phyloP scores from a whole-genome alignment of 192 early-diverging fungal genomes.

The Coemansia sp. region DNA sequence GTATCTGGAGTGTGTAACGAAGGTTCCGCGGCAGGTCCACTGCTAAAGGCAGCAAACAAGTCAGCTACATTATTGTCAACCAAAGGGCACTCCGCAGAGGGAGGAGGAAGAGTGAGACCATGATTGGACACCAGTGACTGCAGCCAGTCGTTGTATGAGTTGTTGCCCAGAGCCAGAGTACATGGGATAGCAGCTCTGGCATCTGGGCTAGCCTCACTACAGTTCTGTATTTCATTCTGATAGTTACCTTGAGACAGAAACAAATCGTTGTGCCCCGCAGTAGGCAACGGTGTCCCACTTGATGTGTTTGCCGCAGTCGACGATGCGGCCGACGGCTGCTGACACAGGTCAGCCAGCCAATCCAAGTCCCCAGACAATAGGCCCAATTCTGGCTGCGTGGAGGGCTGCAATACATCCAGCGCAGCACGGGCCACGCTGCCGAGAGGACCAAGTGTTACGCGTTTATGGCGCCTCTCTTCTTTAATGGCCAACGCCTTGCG shows the following conservation, averaged over 20 bases:
- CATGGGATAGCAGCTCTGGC: constrained; percentile 12
- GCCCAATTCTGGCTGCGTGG: not conserved
- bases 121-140: constrained; percentile 9
- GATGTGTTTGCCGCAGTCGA: constrained; percentile 1
- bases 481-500: constrained; percentile 22
- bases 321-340: not conserved
- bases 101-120: constrained; percentile 15
- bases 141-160: constrained; percentile 21
- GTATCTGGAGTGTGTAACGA: not conserved
- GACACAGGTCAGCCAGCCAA: constrained; percentile 29
- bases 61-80: constrained; percentile 40
- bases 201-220: constrained; percentile 1
- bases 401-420: not conserved
- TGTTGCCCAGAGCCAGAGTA: constrained; percentile 7
- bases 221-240: constrained; percentile 3
- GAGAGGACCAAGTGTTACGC: not conserved
- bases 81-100: constrained; percentile 3
- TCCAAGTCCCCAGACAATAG: constrained; percentile 6
- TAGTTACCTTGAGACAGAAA: constrained; percentile 30
- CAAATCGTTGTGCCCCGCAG: not conserved
- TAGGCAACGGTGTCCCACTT: not conserved
- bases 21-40: not conserved
- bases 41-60: constrained; percentile 23
- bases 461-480: constrained; percentile 23
- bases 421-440: not conserved